These are phyloP conservation scores for Yamadazyma paraphyllophila DNA, from an alignment of 805 yeast species.

Conservation along the genomic window DNA sequence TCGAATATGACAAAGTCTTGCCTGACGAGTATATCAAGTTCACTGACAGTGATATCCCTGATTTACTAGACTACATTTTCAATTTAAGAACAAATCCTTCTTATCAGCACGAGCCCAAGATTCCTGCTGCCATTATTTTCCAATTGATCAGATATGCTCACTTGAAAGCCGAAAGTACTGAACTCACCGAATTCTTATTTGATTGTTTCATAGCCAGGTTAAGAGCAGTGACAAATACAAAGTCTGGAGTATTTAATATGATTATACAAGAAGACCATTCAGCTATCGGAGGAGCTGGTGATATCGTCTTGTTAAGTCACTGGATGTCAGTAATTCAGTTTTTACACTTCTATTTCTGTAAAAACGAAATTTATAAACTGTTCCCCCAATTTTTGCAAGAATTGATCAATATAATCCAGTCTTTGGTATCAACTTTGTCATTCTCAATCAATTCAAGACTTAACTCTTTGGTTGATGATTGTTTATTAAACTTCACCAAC, in stretches of 20 bases:
- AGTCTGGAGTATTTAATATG: slow-evolving; percentile 55
- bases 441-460: slow-evolving; percentile 64
- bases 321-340: slow-evolving; percentile 85
- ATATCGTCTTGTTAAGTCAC: slow-evolving; percentile 71
- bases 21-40: slow-evolving; percentile 63
- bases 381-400: slow-evolving; percentile 65
- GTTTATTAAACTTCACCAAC: slow-evolving; percentile 71
- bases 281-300: slow-evolving; percentile 44
- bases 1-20: slow-evolving; percentile 54
- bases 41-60: slow-evolving; percentile 55
- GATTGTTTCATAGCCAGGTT: slow-evolving; percentile 62
- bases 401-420: slow-evolving; percentile 56
- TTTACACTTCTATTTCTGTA: slow-evolving; percentile 70
- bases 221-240: slow-evolving; percentile 57
- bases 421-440: slow-evolving; percentile 62
- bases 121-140: slow-evolving; percentile 68
- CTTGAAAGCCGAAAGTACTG: slow-evolving; percentile 50
- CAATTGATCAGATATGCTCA: slow-evolving; percentile 72
- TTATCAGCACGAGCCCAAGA: slow-evolving; percentile 46
- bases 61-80: slow-evolving; percentile 48
- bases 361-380: slow-evolving; percentile 55
- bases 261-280: slow-evolving; percentile 28
- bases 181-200: slow-evolving; percentile 56
- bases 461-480: slow-evolving; percentile 56
- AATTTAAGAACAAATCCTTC: slow-evolving; percentile 37